Evolutionary conservation across 1,284 basidiomycete genomes (phyloP).

Genomic region (Kwoniella shivajii): DNA sequence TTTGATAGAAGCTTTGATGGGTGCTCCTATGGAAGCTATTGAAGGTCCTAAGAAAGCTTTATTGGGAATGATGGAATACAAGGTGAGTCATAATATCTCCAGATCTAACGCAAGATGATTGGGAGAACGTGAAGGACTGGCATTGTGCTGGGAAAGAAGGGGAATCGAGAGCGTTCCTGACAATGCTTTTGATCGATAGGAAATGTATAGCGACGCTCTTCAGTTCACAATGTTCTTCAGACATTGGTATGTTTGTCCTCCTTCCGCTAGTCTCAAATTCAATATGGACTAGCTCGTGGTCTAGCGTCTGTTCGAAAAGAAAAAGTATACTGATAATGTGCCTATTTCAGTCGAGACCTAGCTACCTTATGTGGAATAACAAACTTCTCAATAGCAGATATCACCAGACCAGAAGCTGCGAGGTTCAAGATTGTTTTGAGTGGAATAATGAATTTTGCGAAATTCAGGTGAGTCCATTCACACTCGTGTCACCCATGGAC

Average conservation of each 20-base stretch:
- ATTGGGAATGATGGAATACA: conserved; percentile 55
- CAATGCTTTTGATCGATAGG: conserved; percentile 56
- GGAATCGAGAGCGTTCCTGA: no score
- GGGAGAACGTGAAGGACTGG: background rate
- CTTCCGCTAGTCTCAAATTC: background rate
- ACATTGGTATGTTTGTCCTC: conserved; percentile 61
- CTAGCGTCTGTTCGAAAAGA: background rate
- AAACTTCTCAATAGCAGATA: conserved; percentile 74
- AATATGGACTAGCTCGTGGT: background rate
- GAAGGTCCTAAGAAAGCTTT: conserved; percentile 65
- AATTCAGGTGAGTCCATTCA: conserved; percentile 62
- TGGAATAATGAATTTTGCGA: conserved; percentile 88
- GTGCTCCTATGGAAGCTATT: conserved; percentile 63
- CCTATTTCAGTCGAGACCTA: conserved; percentile 61
- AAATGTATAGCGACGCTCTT: conserved; percentile 64
- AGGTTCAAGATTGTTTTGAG: conserved; percentile 74
- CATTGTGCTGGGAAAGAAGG: no score
- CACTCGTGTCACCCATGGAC: background rate
- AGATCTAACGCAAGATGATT: background rate
- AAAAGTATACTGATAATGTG: background rate
- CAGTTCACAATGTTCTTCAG: conserved; percentile 65
- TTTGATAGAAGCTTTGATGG: conserved; percentile 71
- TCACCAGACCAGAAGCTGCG: conserved; percentile 69
- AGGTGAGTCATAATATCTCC: conserved; percentile 62
- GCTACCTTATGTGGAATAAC: conserved; percentile 72